Evolutionary conservation across 2,329 filamentous ascomycete genomes (phyloP).

Genomic region (Phyllosticta capitalensis): DNA sequence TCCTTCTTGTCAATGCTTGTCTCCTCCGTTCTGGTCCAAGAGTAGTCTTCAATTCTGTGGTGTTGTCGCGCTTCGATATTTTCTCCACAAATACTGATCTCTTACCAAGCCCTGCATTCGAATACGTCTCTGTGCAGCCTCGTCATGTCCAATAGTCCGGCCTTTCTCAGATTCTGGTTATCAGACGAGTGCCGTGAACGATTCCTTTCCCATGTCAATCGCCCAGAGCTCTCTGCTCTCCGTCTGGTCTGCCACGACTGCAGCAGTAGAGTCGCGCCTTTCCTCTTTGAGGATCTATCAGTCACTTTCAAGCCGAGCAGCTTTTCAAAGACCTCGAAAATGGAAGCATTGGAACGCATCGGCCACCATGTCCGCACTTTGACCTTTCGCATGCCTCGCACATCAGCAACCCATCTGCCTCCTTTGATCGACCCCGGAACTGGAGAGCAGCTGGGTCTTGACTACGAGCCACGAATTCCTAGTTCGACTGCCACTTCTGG

Average conservation of each 20-base stretch:
- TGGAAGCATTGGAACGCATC: constrained; percentile 67
- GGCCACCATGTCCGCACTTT: constrained; percentile 71
- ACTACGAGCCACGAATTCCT: constrained; percentile 65
- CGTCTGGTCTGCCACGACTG: constrained; percentile 61
- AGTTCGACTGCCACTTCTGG: constrained; percentile 47
- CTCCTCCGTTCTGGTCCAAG: background rate
- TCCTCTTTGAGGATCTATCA: constrained; percentile 59
- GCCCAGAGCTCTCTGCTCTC: constrained; percentile 38
- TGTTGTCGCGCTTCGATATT: constrained; percentile 15
- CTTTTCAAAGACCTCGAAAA: constrained; percentile 63
- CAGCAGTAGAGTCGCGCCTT: constrained; percentile 58
- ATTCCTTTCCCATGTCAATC: constrained; percentile 33
- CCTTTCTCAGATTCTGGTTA: constrained; percentile 42
- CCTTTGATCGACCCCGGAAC: constrained; percentile 72
- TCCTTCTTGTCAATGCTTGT: constrained; percentile 11
- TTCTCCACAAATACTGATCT: constrained; percentile 6
- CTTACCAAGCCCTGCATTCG: constrained; percentile 30
- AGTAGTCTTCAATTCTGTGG: background rate
- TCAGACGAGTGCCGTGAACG: constrained; percentile 37
- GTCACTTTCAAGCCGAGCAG: constrained; percentile 64
- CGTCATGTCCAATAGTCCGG: constrained; percentile 38
- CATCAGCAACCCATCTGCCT: constrained; percentile 68
- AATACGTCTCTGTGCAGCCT: constrained; percentile 41
- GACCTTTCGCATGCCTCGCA: constrained; percentile 68
- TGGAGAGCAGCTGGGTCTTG: constrained; percentile 68